Evolutionary conservation across 768 basidiomycete genomes (phyloP).

Genomic region (Suillus brevipes): DNA sequence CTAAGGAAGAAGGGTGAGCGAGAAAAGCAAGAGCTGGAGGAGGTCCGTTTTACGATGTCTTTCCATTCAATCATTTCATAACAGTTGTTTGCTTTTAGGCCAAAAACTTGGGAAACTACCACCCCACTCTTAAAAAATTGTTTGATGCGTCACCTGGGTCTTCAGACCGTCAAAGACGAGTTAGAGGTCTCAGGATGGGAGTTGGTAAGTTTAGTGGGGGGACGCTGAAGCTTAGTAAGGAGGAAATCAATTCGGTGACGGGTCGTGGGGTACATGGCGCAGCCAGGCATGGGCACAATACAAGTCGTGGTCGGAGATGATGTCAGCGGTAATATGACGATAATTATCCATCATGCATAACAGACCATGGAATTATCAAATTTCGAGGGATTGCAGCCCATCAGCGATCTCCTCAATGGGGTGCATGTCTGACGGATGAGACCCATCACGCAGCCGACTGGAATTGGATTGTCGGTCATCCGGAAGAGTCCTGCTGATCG

Average conservation of each 20-base stretch:
- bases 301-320: constrained; percentile 8
- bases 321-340: constrained; percentile 6
- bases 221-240: constrained; percentile 58
- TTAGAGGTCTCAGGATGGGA: constrained; percentile 73
- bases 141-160: constrained; percentile 44
- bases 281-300: constrained; percentile 3
- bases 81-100: constrained; percentile 47
- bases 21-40: constrained; percentile 56
- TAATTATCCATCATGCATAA: not conserved
- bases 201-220: constrained; percentile 76
- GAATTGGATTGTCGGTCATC: constrained; percentile 29
- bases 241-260: constrained; percentile 52
- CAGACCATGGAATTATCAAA: constrained; percentile 15
- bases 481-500: constrained; percentile 17
- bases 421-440: constrained; percentile 18
- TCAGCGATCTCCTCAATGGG: constrained; percentile 22
- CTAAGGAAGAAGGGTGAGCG: constrained; percentile 59
- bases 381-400: constrained; percentile 23
- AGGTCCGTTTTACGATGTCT: constrained; percentile 46
- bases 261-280: constrained; percentile 16
- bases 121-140: constrained; percentile 70
- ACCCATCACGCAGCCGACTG: constrained; percentile 19
- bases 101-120: constrained; percentile 83
- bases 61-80: not conserved
- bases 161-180: constrained; percentile 44